Evolutionary conservation across 1,139 yeast genomes (phyloP).

Genomic region (Suhomyces panamericanus): DNA sequence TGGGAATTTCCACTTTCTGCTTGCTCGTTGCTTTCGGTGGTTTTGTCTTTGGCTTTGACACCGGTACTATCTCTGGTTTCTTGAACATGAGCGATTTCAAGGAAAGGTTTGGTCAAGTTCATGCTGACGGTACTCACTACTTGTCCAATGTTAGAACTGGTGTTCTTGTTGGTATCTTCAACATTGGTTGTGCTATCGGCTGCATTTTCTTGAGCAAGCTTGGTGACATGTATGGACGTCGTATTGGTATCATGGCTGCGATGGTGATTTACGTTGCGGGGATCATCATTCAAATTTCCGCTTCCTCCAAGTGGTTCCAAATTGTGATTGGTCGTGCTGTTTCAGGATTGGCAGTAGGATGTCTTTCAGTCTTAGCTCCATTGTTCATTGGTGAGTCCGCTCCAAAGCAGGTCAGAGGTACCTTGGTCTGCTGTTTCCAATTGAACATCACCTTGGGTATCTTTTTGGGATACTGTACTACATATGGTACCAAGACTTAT

Average conservation of each 20-base stretch:
- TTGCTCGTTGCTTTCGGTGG: slow-evolving; percentile 29
- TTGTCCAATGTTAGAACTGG: slow-evolving; percentile 52
- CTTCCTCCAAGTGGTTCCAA: slow-evolving; percentile 47
- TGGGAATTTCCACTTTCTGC: slow-evolving; percentile 21
- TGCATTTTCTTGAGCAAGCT: slow-evolving; percentile 22
- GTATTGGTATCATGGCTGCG: slow-evolving; percentile 24
- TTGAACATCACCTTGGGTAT: slow-evolving; percentile 28
- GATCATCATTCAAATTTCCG: slow-evolving; percentile 24
- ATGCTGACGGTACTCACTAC: slow-evolving; percentile 22
- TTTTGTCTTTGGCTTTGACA: slow-evolving; percentile 28
- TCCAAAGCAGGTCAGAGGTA: slow-evolving; percentile 27
- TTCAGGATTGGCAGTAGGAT: slow-evolving; percentile 28
- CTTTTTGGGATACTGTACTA: slow-evolving; percentile 48
- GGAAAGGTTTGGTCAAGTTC: slow-evolving; percentile 21
- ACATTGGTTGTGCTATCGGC: slow-evolving; percentile 29
- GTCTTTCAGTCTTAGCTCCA: slow-evolving; percentile 25
- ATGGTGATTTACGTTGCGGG: slow-evolving; percentile 26
- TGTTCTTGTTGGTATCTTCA: slow-evolving; percentile 26
- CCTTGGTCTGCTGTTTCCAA: slow-evolving; percentile 29
- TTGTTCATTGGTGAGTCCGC: slow-evolving; percentile 27
- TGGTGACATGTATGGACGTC: slow-evolving; percentile 25
- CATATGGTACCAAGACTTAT: slow-evolving; percentile 23
- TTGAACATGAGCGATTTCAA: slow-evolving; percentile 25
- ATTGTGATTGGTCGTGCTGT: slow-evolving; percentile 47
- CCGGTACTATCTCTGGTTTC: slow-evolving; percentile 36